A percentile compares a stretch with the other conserved stretches of the same genome.
These are phyloP conservation scores for Cladosporium austrohemisphaericum DNA, from an alignment of 2,329 filamentous ascomycete genomes.

Conservation along the genomic window DNA sequence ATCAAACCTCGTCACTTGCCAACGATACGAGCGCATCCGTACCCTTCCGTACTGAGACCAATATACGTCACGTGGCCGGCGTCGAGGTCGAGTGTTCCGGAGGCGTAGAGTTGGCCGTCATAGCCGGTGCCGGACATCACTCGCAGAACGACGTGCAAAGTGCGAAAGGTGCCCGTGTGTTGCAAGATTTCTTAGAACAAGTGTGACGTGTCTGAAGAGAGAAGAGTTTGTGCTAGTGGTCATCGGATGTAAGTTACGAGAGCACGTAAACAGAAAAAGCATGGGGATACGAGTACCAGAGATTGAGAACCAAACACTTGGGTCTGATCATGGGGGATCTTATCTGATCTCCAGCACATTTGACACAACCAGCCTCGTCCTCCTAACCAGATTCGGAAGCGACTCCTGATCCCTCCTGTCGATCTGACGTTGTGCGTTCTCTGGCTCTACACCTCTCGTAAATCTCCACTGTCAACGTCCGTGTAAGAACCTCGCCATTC, in stretches of 20 bases:
- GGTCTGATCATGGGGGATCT: too few species aligned
- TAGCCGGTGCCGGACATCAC: conserved; percentile 50
- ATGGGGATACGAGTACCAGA: too few species aligned
- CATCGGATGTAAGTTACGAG: too few species aligned
- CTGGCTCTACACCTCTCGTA: neutral
- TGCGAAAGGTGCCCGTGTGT: conserved; percentile 41
- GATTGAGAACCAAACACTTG: too few species aligned
- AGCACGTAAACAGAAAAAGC: too few species aligned
- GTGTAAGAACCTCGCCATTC: neutral
- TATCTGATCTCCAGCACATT: too few species aligned
- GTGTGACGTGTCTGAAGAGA: too few species aligned
- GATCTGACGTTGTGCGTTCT: neutral
- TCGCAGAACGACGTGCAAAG: conserved; percentile 52
- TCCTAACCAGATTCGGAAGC: neutral
- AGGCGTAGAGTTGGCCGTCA: conserved; percentile 42
- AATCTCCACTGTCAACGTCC: conserved; percentile 1
- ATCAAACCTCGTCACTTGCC: conserved; percentile 19
- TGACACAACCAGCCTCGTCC: neutral
- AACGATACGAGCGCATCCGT: too few species aligned
- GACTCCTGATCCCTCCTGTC: neutral
- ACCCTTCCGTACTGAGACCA: too few species aligned
- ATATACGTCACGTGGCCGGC: too few species aligned
- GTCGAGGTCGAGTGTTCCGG: conserved; percentile 25
- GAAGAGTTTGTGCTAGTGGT: too few species aligned
- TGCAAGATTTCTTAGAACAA: conserved; percentile 8